Evolutionary conservation across 768 basidiomycete species (phyloP), one percentile per base, ranked within the genome.

Genomic region (Mycena rebaudengoi): DNA sequence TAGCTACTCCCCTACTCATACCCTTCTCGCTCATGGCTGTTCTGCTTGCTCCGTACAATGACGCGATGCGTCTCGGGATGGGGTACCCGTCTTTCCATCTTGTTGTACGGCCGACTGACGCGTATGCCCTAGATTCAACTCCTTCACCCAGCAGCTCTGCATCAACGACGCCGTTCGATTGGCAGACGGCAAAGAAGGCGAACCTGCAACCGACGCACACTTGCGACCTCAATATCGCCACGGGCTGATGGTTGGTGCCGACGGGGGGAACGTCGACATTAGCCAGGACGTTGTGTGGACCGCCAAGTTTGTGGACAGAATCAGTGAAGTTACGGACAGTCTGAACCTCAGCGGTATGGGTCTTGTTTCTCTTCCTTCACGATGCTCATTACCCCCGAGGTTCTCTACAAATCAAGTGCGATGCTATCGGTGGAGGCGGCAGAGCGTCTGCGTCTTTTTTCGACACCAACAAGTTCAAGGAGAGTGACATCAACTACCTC

Each of bases 401-500:
- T 32, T 39, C 37, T 23, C n/a, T 48, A 10, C 26, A 50, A 29
- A 40, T 49, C 37, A 49, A 40, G 32, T 26, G 21, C 14, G 46
- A 50, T 14, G 44, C 43, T n/a, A 28, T 26, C 5, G 25, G 35
- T 5, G 37, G 35, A 4, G 46, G 40, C 0, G 49, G n/a, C 10
- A 39, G 20, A 4, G 35, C 49, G 29, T 51, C 59, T 5, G 59
- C 59, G 7, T 39, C 39, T 35, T 60, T 60, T 13, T 11, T 51
- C 16, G 59, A 52, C 39, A 43, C 39, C 29, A 60, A 51, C 23
- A 60, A 51, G 37, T 60, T 60, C 49, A 33, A 43, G 32, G 39
- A 51, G 25, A 60, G 59, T 49, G 49, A 60, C 11, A 40, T 60
- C 28, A 60, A 60, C 40, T 60, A 60, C 30, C 28, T 60, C 39